Evolutionary conservation across 495 filamentous ascomycete species (phyloP).

Genomic region (Aspergillus affinis): DNA sequence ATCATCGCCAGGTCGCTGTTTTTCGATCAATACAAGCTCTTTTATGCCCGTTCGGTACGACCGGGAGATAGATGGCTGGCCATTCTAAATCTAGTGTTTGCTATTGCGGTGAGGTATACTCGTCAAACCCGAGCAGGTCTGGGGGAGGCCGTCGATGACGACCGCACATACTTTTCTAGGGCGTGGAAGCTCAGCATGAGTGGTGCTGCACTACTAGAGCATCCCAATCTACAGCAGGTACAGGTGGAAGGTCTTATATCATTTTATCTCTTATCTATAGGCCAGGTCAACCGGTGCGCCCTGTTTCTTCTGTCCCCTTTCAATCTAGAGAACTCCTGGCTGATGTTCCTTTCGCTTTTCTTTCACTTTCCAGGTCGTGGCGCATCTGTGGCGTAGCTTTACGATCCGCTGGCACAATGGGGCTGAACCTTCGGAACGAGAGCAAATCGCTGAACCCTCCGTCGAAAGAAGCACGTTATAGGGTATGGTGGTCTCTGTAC

Average conservation of each 20-base stretch:
- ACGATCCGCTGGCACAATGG: slow-evolving; percentile 57
- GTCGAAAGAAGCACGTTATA: slow-evolving; percentile 47
- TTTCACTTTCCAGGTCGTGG: slow-evolving; percentile 52
- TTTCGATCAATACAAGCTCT: slow-evolving; percentile 39
- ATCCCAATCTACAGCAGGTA: slow-evolving; percentile 58
- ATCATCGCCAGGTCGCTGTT: slow-evolving; percentile 54
- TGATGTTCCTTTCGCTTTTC: not conserved
- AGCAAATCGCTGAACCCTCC: slow-evolving; percentile 42
- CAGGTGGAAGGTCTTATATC: slow-evolving; percentile 56
- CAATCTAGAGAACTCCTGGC: not conserved
- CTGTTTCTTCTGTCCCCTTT: not conserved
- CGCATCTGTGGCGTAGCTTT: slow-evolving; percentile 58
- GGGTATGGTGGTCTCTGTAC: slow-evolving; percentile 56
- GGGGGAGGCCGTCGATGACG: slow-evolving; percentile 24
- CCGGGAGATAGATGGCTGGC: slow-evolving; percentile 55
- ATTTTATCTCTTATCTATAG: slow-evolving; percentile 58
- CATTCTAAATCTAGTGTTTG: slow-evolving; percentile 65
- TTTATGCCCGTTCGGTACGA: slow-evolving; percentile 34
- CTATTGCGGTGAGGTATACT: slow-evolving; percentile 55
- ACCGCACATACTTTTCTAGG: slow-evolving; percentile 57
- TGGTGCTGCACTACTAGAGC: slow-evolving; percentile 46
- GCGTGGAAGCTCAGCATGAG: slow-evolving; percentile 56
- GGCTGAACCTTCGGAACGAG: slow-evolving; percentile 61
- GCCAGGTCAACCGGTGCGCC: slow-evolving; percentile 58
- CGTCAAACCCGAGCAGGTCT: slow-evolving; percentile 24